These are phyloP conservation scores for Paraconiothyrium sp. DNA, from an alignment of 2,329 filamentous ascomycete genomes.

Conservation along the genomic window DNA sequence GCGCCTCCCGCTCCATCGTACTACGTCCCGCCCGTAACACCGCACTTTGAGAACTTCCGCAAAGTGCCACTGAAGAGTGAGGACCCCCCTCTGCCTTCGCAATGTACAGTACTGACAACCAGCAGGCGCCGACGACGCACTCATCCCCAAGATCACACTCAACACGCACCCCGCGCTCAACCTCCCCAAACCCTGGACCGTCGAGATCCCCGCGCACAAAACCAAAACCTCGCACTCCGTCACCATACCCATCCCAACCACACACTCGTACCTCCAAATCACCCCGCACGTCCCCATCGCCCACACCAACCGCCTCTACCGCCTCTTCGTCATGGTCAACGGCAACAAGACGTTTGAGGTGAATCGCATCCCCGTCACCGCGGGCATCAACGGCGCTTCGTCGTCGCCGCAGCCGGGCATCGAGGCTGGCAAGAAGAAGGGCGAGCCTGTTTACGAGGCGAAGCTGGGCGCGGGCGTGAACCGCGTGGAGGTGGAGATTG, in stretches of 20 bases:
- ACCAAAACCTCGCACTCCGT: conserved; percentile 75
- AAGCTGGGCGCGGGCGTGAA: conserved; percentile 78
- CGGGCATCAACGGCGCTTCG: conserved; percentile 42
- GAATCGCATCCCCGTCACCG: conserved; percentile 61
- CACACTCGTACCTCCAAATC: conserved; percentile 76
- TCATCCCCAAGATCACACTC: conserved; percentile 73
- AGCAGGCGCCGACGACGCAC: conserved; percentile 61
- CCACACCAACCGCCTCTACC: conserved; percentile 75
- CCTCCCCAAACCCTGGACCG: conserved; percentile 67
- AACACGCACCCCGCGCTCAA: conserved; percentile 74
- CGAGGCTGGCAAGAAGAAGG: conserved; percentile 53
- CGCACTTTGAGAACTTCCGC: conserved; percentile 44
- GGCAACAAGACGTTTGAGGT: conserved; percentile 69
- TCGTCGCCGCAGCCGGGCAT: conserved; percentile 27
- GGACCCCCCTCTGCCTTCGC: conserved; percentile 20
- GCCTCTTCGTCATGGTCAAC: conserved; percentile 78
- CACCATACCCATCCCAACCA: conserved; percentile 73
- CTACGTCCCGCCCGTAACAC: conserved; percentile 40
- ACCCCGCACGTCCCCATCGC: conserved; percentile 71
- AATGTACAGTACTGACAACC: conserved; percentile 26
- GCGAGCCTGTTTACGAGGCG: conserved; percentile 79
- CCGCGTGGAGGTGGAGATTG: conserved; percentile 78
- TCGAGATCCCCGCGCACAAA: conserved; percentile 72
- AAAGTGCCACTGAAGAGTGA: conserved; percentile 58
- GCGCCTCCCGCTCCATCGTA: conserved; percentile 38